phyloP scores from a whole-genome alignment of 768 basidiomycete genomes.

The Serendipita vermifera region DNA sequence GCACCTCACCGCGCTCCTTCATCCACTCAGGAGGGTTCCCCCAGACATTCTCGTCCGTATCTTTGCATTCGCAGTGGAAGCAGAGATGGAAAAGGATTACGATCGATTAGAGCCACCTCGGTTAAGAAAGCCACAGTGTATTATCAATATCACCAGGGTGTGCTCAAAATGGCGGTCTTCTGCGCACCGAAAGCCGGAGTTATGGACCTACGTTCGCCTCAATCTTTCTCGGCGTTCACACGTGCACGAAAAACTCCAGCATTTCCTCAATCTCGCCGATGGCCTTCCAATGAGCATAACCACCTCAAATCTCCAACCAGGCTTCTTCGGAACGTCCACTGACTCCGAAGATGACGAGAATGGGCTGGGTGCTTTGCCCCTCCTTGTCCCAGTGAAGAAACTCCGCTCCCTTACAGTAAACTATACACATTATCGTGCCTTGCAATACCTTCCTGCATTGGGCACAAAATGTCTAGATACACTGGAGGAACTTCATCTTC shows the following conservation, averaged over 20 bases:
- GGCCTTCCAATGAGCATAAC: conserved; percentile 6
- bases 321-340: neutral
- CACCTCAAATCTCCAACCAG: conserved; percentile 1
- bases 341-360: conserved; percentile 6
- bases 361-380: neutral
- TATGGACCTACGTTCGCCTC: conserved; percentile 1
- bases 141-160: neutral
- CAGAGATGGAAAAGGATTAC: neutral
- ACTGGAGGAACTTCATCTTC: conserved; percentile 5
- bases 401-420: neutral
- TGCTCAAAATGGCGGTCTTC: conserved; percentile 3
- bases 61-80: conserved; percentile 1
- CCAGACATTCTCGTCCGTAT: neutral
- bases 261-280: conserved; percentile 2
- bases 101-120: conserved; percentile 1
- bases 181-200: neutral
- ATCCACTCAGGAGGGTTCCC: neutral
- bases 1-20: neutral
- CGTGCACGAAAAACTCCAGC: conserved; percentile 4
- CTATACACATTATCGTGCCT: conserved; percentile 1
- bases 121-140: neutral
- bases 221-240: neutral
- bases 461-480: neutral
- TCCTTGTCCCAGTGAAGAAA: neutral
- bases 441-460: neutral